Evolutionary conservation across 345 rosid species (phyloP).

Genomic region (Noccaea caerulescens): DNA sequence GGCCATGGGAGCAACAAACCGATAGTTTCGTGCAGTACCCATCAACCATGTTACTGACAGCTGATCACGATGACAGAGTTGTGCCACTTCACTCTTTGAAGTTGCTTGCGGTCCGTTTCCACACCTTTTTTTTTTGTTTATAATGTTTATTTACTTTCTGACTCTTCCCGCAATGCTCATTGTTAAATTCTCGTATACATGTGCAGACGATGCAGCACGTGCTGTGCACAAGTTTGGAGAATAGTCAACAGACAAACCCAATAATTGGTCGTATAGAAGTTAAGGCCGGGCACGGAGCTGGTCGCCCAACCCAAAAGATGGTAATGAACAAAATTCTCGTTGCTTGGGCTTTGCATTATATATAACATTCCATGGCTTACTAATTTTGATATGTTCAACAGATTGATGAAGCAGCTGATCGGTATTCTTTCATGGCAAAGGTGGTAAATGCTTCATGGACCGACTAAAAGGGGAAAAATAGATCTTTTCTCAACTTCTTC

Average conservation of each 20-base stretch:
- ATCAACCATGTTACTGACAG: constrained; percentile 88
- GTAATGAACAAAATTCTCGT: constrained; percentile 42
- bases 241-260: constrained; percentile 86
- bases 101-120: constrained; percentile 73
- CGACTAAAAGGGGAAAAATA: constrained; percentile 42
- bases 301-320: constrained; percentile 85
- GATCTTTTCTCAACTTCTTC: constrained; percentile 5
- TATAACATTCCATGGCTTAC: background rate
- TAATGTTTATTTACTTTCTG: background rate
- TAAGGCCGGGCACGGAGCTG: constrained; percentile 94
- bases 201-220: constrained; percentile 81
- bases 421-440: constrained; percentile 83
- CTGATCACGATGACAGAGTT: constrained; percentile 94
- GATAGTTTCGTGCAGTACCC: constrained; percentile 65
- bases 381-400: constrained; percentile 36
- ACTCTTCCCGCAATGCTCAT: background rate
- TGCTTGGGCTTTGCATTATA: background rate
- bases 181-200: constrained; percentile 9
- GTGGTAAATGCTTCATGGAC: constrained; percentile 73
- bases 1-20: constrained; percentile 78
- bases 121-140: background rate
- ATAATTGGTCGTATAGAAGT: constrained; percentile 85
- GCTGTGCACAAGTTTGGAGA: constrained; percentile 75
- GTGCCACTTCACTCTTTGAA: constrained; percentile 89
- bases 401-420: constrained; percentile 91